Base-by-base conservation (phyloP, 805 yeast species). In the Cyberlindnera amylophila region DNA sequence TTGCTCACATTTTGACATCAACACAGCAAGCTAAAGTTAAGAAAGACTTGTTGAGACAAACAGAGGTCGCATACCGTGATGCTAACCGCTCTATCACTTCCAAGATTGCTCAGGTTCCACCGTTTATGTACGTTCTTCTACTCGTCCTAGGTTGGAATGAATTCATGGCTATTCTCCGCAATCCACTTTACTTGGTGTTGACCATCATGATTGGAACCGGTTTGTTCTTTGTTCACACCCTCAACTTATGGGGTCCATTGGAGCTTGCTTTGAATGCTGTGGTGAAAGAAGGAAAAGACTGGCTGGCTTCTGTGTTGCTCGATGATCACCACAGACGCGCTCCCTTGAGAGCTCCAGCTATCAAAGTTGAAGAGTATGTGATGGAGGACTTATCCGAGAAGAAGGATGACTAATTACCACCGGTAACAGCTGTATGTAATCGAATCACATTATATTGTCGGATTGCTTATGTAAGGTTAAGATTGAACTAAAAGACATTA, bases 111-210 rank as follows among this genome's bases (percentile, higher is more conserved):
- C 81, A 82, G 45, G 83, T 93, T 44, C 99, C 99, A 4, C 69
- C 80, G 50, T 93, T 83, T 69, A 78, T 93, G 44, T 89, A 87
- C 65, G 65, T 79, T 10, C 57, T 91, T 12, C 66, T 93, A 18
- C 62, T 84, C 2, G 79, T 86, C 3, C 69, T 93, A 17, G 99
- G 99, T 9, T 93, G 96, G 96, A 90, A 90, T 62, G 97, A 93
- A 69, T 82, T 93, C 52, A 76, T 89, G 84, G 83, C 93, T 9
- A 77, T 93, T 14, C 58, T 93, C 34, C 75, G 95, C 49, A 90
- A 86, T 59, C 97, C 99, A 39, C 55, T 91, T n/a, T 75, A 85
- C 52, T 79, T 90, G 50, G 70, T 85, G 6, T 60, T 89, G 37
- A 54, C 76, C 1, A 59, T 90, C 34, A 38, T 88, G 10, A 34